Base-by-base conservation (phyloP, 306 rosid genomes). In the Leucaena leucocephala region DNA sequence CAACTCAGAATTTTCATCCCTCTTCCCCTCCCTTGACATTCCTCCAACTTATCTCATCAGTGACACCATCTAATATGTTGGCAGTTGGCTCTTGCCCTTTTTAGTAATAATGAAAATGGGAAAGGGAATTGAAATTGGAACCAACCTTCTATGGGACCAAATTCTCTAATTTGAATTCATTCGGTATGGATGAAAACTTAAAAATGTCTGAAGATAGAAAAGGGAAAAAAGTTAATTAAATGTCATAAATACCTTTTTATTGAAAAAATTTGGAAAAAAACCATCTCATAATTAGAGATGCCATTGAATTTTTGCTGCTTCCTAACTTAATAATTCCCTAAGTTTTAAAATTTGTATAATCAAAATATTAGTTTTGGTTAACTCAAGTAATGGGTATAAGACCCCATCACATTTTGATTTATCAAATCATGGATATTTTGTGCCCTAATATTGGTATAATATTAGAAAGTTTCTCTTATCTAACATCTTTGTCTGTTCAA, bases 401-500 rank as follows among this genome's bases (percentile, higher is more conserved):
- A 27, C 27, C 17, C 54, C 54, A 7, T 67, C 19, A 68, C 34
- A 40, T 19, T 44, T 44, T 44, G 6, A 5, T 68, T 9, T 42
- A n/a, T 19, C n/a, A 42, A 42, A n/a, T 68, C 0, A 68, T 10
- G 54, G 39, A 68, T 68, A 22, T 22, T 69, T 17, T 39, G 19
- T 22, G 7, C 58, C 13, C 42, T 22, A 40, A 45, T 35, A 3
- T 27, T 10, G 21, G 66, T 36, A 3, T 22, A 45, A 27, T 19
- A 35, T 40, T 7, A 3, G 67, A 54, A 27, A 21, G 7, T 15
- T 61, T 76, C 22, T 68, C 35, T 68, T 61, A 3, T 50, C 45
- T 82, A 74, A 74, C 68, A 7, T 75, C 27, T 67, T 44, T 81
- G 61, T 75, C 33, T 74, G 72, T 83, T 59, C 40, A 59, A 78